phyloP scores from a whole-genome alignment of 129 eudicot genomes.

The Lactuca sativa region DNA sequence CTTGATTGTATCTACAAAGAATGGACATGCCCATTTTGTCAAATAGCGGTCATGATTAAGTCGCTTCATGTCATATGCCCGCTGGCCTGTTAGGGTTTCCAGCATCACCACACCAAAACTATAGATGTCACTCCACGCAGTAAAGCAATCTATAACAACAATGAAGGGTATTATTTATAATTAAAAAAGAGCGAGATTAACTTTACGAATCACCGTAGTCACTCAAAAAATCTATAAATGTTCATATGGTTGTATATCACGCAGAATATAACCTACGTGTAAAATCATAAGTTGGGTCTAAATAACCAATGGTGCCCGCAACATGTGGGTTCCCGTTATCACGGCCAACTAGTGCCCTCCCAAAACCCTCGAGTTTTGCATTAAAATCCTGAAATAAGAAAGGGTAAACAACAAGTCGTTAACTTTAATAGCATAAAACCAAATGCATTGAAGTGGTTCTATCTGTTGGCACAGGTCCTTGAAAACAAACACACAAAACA shows the following conservation, averaged over 20 bases:
- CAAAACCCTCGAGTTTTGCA: background rate
- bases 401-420: background rate
- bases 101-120: too few relatives aligned
- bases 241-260: too few relatives aligned
- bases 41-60: background rate
- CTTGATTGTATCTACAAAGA: slow-evolving; percentile 6
- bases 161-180: background rate
- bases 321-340: background rate
- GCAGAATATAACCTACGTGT: too few relatives aligned
- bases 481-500: too few relatives aligned
- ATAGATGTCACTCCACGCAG: slow-evolving; percentile 25
- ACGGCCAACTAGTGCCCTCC: background rate
- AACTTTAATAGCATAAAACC: background rate
- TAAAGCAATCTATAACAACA: slow-evolving; percentile 24
- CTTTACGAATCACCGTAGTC: too few relatives aligned
- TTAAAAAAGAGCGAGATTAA: too few relatives aligned
- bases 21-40: slow-evolving; percentile 8
- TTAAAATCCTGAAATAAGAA: background rate
- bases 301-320: too few relatives aligned
- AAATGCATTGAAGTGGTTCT: background rate
- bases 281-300: too few relatives aligned
- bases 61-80: background rate
- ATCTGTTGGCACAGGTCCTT: too few relatives aligned
- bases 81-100: too few relatives aligned
- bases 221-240: too few relatives aligned